phyloP scores from a whole-genome alignment of 2,329 filamentous ascomycete species.

The Aotearoamyces nothofagi region DNA sequence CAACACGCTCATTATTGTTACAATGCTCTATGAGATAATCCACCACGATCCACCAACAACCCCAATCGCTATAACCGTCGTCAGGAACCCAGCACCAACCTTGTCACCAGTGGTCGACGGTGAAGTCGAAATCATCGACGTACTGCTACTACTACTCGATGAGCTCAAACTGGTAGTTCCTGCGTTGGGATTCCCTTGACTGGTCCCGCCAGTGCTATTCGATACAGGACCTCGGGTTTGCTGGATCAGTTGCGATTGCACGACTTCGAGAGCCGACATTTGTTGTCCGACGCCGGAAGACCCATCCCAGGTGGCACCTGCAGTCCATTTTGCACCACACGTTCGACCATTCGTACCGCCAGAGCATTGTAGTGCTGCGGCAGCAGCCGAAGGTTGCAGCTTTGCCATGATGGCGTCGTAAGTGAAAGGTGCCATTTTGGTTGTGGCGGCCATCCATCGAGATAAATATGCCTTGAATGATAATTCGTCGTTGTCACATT shows the following conservation, averaged over 20 bases:
- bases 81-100: slow-evolving; percentile 52
- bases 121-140: neutral
- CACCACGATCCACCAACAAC: slow-evolving; percentile 37
- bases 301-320: slow-evolving; percentile 37
- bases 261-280: slow-evolving; percentile 52
- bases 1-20: too few relatives aligned
- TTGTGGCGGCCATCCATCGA: slow-evolving; percentile 45
- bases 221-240: slow-evolving; percentile 28
- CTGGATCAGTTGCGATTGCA: slow-evolving; percentile 43
- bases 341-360: slow-evolving; percentile 40
- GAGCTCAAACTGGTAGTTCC: slow-evolving; percentile 9
- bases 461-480: slow-evolving; percentile 50
- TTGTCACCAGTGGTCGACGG: slow-evolving; percentile 35
- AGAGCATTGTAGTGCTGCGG: slow-evolving; percentile 40
- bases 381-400: slow-evolving; percentile 36
- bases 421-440: slow-evolving; percentile 48
- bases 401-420: slow-evolving; percentile 34
- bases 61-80: slow-evolving; percentile 31
- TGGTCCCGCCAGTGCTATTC: slow-evolving; percentile 40
- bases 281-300: slow-evolving; percentile 51
- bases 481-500: slow-evolving; percentile 46
- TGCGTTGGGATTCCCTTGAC: slow-evolving; percentile 22
- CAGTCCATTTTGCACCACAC: slow-evolving; percentile 45
- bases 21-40: slow-evolving; percentile 23
- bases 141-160: neutral